Percentiles rank a stretch among this genome's conserved stretches.
phyloP scores from a whole-genome alignment of 163 green algal species.

The Coccomyxa subellipsoidea region DNA sequence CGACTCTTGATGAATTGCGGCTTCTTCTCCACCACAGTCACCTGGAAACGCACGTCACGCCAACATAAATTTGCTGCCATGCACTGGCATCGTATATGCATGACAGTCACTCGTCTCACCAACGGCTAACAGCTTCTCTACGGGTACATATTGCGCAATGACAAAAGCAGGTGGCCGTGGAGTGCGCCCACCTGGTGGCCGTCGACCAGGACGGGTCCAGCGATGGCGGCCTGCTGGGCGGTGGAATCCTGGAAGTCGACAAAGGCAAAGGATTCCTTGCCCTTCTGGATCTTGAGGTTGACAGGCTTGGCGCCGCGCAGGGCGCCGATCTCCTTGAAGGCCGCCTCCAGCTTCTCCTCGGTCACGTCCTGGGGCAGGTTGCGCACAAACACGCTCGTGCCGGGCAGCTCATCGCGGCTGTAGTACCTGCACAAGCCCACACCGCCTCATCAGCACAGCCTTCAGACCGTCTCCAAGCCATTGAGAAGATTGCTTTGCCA shows the following conservation, averaged over 20 bases:
- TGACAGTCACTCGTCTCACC: too few relatives aligned
- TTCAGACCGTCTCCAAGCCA: background rate
- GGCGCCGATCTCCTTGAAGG: constrained; percentile 33
- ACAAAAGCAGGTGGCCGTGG: background rate
- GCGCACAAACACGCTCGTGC: constrained; percentile 29
- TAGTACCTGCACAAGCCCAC: background rate
- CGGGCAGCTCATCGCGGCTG: constrained; percentile 15
- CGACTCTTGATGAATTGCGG: constrained; percentile 5
- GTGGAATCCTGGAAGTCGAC: constrained; percentile 46
- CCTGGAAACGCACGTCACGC: background rate
- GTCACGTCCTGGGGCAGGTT: constrained; percentile 29
- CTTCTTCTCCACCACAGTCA: constrained; percentile 2
- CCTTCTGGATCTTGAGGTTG: constrained; percentile 48
- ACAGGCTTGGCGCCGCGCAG: constrained; percentile 28
- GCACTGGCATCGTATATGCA: too few relatives aligned
- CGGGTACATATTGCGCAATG: too few relatives aligned
- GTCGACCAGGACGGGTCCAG: constrained; percentile 8
- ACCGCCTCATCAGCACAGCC: background rate
- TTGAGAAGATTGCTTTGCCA: too few relatives aligned
- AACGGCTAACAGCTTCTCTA: too few relatives aligned
- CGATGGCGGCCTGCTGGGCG: constrained; percentile 34
- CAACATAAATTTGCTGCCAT: too few relatives aligned
- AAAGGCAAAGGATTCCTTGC: constrained; percentile 53
- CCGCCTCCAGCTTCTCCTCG: constrained; percentile 34
- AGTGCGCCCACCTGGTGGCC: constrained; percentile 1